A percentile compares a stretch with the other conserved stretches of the same genome.
phyloP scores from a whole-genome alignment of 306 rosid species.

The Astragalus membranaceus region DNA sequence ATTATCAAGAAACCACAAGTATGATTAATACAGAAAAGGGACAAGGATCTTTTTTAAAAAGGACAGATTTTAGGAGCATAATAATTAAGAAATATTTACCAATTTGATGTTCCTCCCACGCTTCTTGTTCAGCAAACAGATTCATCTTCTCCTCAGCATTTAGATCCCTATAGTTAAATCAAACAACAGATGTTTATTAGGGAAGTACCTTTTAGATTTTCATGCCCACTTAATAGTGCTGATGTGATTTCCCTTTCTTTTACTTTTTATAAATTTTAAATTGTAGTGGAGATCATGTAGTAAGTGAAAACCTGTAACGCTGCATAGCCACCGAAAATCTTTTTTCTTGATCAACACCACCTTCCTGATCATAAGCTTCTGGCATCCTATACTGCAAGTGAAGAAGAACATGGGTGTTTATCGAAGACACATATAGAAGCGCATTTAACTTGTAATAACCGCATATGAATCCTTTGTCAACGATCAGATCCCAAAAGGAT shows the following conservation, averaged over 20 bases:
- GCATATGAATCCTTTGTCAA: background rate
- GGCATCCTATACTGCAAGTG: conserved; percentile 86
- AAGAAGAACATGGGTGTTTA: conserved; percentile 14
- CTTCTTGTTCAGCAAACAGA: conserved; percentile 90
- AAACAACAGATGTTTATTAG: background rate
- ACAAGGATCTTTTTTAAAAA: background rate
- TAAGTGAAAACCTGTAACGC: conserved; percentile 25
- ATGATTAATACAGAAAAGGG: conserved; percentile 6
- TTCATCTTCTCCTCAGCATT: conserved; percentile 84
- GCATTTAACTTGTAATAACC: conserved; percentile 5
- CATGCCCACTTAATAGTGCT: background rate
- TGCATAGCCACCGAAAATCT: conserved; percentile 70
- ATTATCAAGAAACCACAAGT: conserved; percentile 13
- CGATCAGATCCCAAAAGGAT: background rate
- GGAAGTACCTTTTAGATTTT: conserved; percentile 2
- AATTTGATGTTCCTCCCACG: conserved; percentile 98
- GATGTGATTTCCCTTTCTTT: background rate
- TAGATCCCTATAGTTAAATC: conserved; percentile 42
- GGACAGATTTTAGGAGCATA: background rate
- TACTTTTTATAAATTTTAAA: background rate
- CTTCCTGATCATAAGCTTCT: conserved; percentile 85
- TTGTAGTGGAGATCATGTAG: background rate
- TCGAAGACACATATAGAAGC: background rate
- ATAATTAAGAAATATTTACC: conserved; percentile 30
- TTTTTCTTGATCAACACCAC: conserved; percentile 79